Evolutionary conservation across 257 asterid genomes (phyloP).

Genomic region (Fraxinus anomala): DNA sequence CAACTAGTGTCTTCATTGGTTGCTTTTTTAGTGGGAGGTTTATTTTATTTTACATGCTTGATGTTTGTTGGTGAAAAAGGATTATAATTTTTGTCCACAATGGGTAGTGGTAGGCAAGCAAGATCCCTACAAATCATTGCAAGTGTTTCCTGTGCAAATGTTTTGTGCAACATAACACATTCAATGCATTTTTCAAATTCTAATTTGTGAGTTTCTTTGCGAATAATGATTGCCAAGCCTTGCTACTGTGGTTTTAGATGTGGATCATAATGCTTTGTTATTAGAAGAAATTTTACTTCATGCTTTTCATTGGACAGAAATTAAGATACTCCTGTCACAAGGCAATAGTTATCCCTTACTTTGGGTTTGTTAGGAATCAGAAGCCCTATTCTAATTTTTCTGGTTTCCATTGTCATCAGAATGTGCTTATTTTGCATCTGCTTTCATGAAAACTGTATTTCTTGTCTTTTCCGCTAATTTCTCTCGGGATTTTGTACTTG

Average conservation of each 20-base stretch:
- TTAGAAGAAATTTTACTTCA: background rate
- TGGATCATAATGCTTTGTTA: background rate
- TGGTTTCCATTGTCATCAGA: background rate
- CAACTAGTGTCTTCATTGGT: background rate
- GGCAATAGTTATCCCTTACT: background rate
- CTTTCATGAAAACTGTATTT: background rate
- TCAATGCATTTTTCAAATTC: background rate
- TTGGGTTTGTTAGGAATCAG: background rate
- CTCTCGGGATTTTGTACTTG: slow-evolving; percentile 6
- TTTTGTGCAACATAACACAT: too few species aligned
- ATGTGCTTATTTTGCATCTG: background rate
- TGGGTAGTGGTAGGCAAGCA: background rate
- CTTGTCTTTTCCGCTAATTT: background rate
- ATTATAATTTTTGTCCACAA: background rate
- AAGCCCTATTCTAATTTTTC: background rate
- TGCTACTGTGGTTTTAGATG: background rate
- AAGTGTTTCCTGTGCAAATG: too few species aligned
- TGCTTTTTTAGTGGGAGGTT: background rate
- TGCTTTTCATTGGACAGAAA: background rate
- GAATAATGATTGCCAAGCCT: background rate
- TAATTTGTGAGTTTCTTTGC: background rate
- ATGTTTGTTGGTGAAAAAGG: background rate
- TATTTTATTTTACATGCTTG: background rate
- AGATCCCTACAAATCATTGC: too few species aligned
- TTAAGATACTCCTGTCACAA: background rate